Base-by-base conservation (phyloP, 129 eudicot species). In the Lactuca sativa region DNA sequence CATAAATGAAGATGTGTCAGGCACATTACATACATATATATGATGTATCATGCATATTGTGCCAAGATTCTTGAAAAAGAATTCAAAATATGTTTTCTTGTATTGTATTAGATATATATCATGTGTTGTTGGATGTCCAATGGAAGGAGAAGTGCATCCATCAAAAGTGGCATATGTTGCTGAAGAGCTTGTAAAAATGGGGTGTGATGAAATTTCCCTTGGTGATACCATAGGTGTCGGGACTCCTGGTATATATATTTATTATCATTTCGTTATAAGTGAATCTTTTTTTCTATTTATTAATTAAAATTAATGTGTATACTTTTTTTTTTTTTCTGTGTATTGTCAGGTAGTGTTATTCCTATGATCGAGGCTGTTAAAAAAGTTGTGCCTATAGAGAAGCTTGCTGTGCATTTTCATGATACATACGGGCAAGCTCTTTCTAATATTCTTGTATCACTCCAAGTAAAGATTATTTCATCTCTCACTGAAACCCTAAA, bases 141-240 rank as follows among this genome's bases (percentile, higher is more conserved):
- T 88, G 65, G 97, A 91, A 80, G 97, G 97, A 74, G 73, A 77
- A 9, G 86, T 91, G 25, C 84, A 86, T 77, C 97, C 97, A 36
- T 80, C 96, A 10, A 80, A 86, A 86, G 97, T 88, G 21, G 97
- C 88, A 34, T 82, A 77, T 74, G 97, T 88, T 36, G 96, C 97
- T 25, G 77, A 86, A 60, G 88, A 88, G 67, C 96, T 91, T 82
- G 14, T 67, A 11, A 73, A 76, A 55, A 86, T 91, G 93, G 97
- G 97, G 25, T 91, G 97, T 70, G 34, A 21, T 58, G 96, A 91
- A 72, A 91, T 91, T 62, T 91, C 97, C 62, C 97, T 91, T 57
- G 97, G 97, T 70, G 96, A 91, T 66, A 91, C 97, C 1, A 91
- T 91, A 37, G 97, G 96, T 7, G 96, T 88, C 55, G 96, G 97